Evolutionary conservation across 1,139 yeast species (phyloP).

Genomic region (Sugiyamaella japonica): DNA sequence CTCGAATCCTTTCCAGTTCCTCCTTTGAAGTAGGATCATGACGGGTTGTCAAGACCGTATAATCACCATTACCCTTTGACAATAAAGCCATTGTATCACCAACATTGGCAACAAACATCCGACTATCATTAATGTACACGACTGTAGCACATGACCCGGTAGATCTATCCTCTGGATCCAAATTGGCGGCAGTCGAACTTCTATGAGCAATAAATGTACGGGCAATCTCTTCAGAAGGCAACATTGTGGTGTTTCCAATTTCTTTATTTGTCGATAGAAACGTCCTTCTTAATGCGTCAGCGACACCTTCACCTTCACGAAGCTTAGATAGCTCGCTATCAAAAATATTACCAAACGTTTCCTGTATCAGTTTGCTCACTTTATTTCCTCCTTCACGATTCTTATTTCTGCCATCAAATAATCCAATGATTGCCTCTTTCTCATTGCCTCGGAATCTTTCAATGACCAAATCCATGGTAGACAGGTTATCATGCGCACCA

Average conservation of each 20-base stretch:
- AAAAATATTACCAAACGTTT: slow-evolving; percentile 61
- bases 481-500: slow-evolving; percentile 66
- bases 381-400: slow-evolving; percentile 45
- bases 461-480: slow-evolving; percentile 80
- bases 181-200: slow-evolving; percentile 37
- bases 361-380: slow-evolving; percentile 77
- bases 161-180: slow-evolving; percentile 57
- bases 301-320: slow-evolving; percentile 47
- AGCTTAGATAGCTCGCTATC: slow-evolving; percentile 60
- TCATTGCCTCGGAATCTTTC: slow-evolving; percentile 88
- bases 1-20: slow-evolving; percentile 85
- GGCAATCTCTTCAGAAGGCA: slow-evolving; percentile 38
- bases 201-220: slow-evolving; percentile 40
- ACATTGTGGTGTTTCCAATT: slow-evolving; percentile 53
- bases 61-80: slow-evolving; percentile 80
- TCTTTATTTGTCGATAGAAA: slow-evolving; percentile 81
- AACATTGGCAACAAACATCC: slow-evolving; percentile 77
- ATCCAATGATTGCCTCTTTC: slow-evolving; percentile 66
- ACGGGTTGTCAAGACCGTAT: slow-evolving; percentile 65
- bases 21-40: slow-evolving; percentile 81
- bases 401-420: slow-evolving; percentile 73
- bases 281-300: slow-evolving; percentile 75
- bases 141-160: slow-evolving; percentile 90
- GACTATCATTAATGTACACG: slow-evolving; percentile 69
- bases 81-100: slow-evolving; percentile 89